These are phyloP conservation scores for Aphanomyces astaci DNA, from an alignment of 352 stramenopile species.

Conservation along the genomic window DNA sequence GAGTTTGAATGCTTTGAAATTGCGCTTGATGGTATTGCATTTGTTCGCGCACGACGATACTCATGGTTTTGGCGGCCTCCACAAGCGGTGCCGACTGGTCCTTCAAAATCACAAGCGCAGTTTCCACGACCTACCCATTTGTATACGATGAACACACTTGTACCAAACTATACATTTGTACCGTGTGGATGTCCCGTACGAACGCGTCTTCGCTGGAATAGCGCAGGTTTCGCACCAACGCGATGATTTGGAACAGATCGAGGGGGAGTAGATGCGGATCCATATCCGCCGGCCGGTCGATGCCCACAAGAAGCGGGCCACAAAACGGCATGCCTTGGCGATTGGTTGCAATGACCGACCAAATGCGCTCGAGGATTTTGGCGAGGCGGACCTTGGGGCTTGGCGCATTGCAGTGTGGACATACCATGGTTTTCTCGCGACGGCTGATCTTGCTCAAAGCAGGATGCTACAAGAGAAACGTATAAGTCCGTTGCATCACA, in stretches of 20 bases:
- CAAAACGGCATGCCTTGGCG: conserved; percentile 75
- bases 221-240: conserved; percentile 58
- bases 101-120: conserved; percentile 52
- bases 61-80: conserved; percentile 59
- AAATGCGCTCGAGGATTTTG: conserved; percentile 73
- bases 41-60: conserved; percentile 71
- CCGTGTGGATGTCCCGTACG: conserved; percentile 40
- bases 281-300: conserved; percentile 32
- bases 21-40: conserved; percentile 58
- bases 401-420: conserved; percentile 51
- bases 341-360: conserved; percentile 81
- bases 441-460: background rate
- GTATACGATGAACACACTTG: no score
- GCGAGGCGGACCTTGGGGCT: conserved; percentile 64
- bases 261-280: conserved; percentile 23
- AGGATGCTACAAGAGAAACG: background rate
- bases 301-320: conserved; percentile 54
- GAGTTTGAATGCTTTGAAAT: conserved; percentile 24
- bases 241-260: conserved; percentile 67
- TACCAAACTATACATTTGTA: no score
- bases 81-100: conserved; percentile 51
- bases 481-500: background rate
- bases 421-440: conserved; percentile 49
- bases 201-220: conserved; percentile 59
- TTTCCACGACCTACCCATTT: conserved; percentile 40